phyloP scores from a whole-genome alignment of 139 green algal genomes.

The Chlorella vulgaris region DNA sequence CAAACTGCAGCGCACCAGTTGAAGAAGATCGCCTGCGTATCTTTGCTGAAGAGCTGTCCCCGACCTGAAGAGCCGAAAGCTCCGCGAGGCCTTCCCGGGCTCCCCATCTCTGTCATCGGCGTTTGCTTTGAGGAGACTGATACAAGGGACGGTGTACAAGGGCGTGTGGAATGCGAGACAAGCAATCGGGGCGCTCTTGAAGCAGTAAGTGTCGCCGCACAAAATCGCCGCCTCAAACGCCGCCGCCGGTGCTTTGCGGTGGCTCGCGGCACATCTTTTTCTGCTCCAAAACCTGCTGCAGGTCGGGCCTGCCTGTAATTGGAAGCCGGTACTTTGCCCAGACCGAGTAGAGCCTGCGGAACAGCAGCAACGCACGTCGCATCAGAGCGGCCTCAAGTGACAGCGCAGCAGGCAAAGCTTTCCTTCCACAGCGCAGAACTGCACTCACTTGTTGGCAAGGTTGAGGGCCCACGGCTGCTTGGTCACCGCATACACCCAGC shows the following conservation, averaged over 20 bases:
- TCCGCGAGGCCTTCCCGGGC: neutral
- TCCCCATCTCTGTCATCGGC: neutral
- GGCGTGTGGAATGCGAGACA: too few relatives aligned
- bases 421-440: too few relatives aligned
- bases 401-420: too few relatives aligned
- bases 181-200: too few relatives aligned
- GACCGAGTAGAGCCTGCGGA: conserved; percentile 80
- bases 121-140: too few relatives aligned
- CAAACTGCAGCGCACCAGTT: conserved; percentile 66
- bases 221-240: too few relatives aligned
- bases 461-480: neutral
- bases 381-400: too few relatives aligned
- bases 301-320: conserved; percentile 68
- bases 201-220: too few relatives aligned
- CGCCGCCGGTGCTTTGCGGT: too few relatives aligned
- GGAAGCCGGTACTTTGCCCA: conserved; percentile 84
- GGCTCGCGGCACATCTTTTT: conserved; percentile 53
- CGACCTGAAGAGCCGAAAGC: conserved; percentile 3
- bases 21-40: conserved; percentile 89
- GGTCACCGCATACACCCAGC: conserved; percentile 83
- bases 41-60: conserved; percentile 78
- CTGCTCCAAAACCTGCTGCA: conserved; percentile 51
- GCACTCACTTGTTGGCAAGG: conserved; percentile 31
- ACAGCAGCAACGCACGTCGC: neutral
- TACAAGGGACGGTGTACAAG: too few relatives aligned